phyloP scores from a whole-genome alignment of 805 yeast species.

The Candida nanaspora region DNA sequence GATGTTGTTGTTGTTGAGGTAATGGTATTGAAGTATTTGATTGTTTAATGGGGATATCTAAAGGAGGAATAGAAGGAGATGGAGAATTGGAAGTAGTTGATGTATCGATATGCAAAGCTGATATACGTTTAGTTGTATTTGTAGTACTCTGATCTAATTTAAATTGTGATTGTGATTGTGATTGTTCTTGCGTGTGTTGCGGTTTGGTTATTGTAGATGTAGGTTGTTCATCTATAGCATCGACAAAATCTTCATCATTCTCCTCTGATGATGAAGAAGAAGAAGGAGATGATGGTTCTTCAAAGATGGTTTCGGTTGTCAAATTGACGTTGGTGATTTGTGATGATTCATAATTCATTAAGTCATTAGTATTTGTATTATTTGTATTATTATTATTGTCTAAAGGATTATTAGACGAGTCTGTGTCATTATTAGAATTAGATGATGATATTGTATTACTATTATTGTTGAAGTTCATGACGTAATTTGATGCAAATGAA shows the following conservation, averaged over 20 bases:
- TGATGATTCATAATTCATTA: no score
- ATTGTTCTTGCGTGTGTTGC: background rate
- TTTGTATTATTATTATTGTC: background rate
- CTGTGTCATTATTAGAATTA: no score
- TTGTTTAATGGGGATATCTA: no score
- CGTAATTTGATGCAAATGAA: background rate
- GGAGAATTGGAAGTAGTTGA: background rate
- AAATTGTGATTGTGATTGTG: no score
- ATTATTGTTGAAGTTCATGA: background rate
- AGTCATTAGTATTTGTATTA: background rate
- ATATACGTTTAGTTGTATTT: no score
- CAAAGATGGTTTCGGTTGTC: constrained; percentile 1
- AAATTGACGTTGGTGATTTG: background rate
- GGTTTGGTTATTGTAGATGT: background rate
- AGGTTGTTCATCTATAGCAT: constrained; percentile 15
- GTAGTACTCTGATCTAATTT: no score
- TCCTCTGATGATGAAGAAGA: constrained; percentile 1
- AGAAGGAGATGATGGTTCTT: constrained; percentile 1
- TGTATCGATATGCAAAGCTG: no score
- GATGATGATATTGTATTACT: background rate
- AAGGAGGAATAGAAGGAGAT: no score
- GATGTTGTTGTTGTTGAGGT: background rate
- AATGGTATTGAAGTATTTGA: no score
- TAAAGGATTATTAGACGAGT: no score
- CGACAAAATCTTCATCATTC: constrained; percentile 15